These are phyloP conservation scores for Solanum raphanifolium DNA, from an alignment of 257 asterid genomes.

Conservation along the genomic window DNA sequence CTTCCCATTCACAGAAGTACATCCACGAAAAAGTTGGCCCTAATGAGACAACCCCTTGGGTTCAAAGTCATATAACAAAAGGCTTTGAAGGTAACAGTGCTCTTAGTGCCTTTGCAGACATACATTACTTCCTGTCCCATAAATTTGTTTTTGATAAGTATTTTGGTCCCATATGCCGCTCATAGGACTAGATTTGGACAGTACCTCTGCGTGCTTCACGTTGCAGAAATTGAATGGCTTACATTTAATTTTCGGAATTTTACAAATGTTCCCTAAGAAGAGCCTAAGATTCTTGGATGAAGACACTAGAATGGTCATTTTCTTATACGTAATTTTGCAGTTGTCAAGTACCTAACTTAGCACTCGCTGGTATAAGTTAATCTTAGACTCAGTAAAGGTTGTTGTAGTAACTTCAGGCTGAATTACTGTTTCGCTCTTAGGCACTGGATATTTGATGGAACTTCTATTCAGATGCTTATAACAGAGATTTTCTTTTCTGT, in stretches of 20 bases:
- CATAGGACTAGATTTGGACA: not conserved
- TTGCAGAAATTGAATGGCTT: not conserved
- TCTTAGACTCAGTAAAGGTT: not conserved
- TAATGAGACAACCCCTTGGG: conserved; percentile 60
- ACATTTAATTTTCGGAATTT: not conserved
- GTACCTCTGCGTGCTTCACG: not conserved
- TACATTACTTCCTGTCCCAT: not conserved
- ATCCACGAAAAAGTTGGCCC: conserved; percentile 67
- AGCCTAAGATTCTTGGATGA: not conserved
- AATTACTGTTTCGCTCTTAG: not conserved
- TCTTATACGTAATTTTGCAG: not conserved
- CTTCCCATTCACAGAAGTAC: conserved; percentile 15
- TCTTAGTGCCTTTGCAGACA: not conserved
- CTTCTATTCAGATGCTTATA: not conserved
- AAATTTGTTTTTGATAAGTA: not conserved
- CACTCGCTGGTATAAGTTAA: not conserved
- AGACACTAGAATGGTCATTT: not conserved
- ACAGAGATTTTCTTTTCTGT: not conserved
- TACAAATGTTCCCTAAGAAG: not conserved
- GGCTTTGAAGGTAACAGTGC: conserved; percentile 59
- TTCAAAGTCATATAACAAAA: conserved; percentile 29
- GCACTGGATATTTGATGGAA: not conserved
- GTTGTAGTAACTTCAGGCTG: not conserved
- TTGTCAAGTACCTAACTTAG: not conserved
- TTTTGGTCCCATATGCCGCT: not conserved